Evolutionary conservation across 1,284 basidiomycete genomes (phyloP), one percentile per base, ranked within the genome.

Genomic region (Lentinula novae-zelandiae): DNA sequence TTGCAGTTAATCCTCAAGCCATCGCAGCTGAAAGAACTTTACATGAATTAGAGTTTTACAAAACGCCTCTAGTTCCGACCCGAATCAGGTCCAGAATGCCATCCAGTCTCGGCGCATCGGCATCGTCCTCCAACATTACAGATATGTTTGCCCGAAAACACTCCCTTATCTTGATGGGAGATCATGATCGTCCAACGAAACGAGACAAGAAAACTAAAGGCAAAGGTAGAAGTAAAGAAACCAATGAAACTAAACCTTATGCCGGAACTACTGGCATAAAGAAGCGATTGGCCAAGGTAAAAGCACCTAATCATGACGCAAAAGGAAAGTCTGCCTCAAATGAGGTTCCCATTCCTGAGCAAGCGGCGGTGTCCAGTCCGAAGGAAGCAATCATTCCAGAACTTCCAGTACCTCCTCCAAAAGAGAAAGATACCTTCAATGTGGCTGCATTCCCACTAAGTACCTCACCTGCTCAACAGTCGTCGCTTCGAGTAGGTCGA

Each of bases 251-350:
- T 13, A 86, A 91, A 67, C 89, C 89, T 3, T 91, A 91, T 66
- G 84, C 87, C 0, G 88, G 88, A 5, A 81, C 83, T 64, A 86
- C 87, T 53, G 87, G 87, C 0, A 83, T 89, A 80, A 89, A 86
- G 76, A 91, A 86, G 68, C 72, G 90, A 71, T 71, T 92, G 44
- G 84, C 86, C 38, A 80, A 81, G 64, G 73, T 70, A 44, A 71
- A 70, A 33, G 57, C 13, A 15, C 20, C 40, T 9, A 52, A 12
- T 34, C n/a, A 46, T 7, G 27, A 58, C 15, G 54, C 31, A 22
- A 51, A 38, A 12, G n/a, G 44, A 17, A 48, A 58, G 48, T 68
- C 73, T 39, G 60, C 67, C 12, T 61, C 58, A 13, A 58, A 60
- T 9, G 40, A 31, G 17, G 52, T 40, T 44, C 3, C 51, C 7